Percentiles rank a stretch among this genome's conserved stretches.
Evolutionary conservation across 768 basidiomycete genomes (phyloP).

Genomic region (Mycena haematopus): DNA sequence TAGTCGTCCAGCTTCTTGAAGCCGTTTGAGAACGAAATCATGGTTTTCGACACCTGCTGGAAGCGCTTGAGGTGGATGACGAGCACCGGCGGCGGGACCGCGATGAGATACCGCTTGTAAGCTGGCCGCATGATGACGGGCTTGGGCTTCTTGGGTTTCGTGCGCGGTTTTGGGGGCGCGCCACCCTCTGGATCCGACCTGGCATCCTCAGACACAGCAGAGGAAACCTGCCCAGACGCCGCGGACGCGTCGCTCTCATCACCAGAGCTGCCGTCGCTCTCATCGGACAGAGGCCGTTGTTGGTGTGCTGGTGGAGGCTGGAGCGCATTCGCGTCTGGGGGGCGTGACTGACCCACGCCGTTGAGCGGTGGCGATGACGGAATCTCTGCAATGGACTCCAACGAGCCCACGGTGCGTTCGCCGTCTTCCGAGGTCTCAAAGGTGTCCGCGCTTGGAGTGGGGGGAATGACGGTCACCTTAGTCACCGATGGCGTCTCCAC

Average conservation of each 20-base stretch:
- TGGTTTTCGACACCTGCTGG: conserved; percentile 77
- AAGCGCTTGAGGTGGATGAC: conserved; percentile 95
- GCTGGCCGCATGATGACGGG: conserved; percentile 83
- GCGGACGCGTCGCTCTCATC: conserved; percentile 47
- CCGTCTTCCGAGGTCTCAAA: conserved; percentile 7
- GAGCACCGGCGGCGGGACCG: conserved; percentile 82
- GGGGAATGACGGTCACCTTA: conserved; percentile 24
- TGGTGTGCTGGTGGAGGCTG: conserved; percentile 28
- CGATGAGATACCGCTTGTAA: conserved; percentile 94
- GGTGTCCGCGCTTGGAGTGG: conserved; percentile 17
- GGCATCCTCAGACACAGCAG: conserved; percentile 15
- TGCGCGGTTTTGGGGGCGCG: conserved; percentile 22
- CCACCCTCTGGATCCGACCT: conserved; percentile 11
- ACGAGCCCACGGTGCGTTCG: background rate
- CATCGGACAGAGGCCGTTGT: conserved; percentile 27
- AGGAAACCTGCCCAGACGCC: conserved; percentile 14
- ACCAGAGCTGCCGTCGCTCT: conserved; percentile 48
- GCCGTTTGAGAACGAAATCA: conserved; percentile 68
- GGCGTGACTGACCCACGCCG: background rate
- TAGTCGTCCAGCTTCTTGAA: conserved; percentile 94
- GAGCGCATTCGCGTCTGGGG: conserved; percentile 12
- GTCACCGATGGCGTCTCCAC: conserved; percentile 25
- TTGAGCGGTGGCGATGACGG: conserved; percentile 10
- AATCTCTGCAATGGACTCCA: conserved; percentile 21
- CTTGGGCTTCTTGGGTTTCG: conserved; percentile 40